Evolutionary conservation across 2,329 filamentous ascomycete species (phyloP), one percentile per base, ranked within the genome.

Genomic region (Fusarium xyrophilum): DNA sequence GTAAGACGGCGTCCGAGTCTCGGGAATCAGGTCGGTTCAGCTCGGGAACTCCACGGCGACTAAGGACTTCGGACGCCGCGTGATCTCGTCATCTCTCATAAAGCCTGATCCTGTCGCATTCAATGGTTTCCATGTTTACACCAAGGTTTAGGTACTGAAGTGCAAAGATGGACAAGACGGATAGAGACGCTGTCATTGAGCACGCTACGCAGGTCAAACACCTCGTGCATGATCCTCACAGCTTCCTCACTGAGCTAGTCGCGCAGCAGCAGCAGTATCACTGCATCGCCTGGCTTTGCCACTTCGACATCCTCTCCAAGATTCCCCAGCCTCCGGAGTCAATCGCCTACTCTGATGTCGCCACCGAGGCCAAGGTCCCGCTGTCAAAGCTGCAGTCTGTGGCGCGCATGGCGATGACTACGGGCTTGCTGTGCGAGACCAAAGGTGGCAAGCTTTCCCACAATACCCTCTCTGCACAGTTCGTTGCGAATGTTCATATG

Each of bases 401-500:
- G 3, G 56, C 73, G 6, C 77, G 80, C 4, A 80, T 81, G 74
- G 79, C 78, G 3, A 81, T 82, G 69, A 78, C 76, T 2, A 71
- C 67, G 38, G 65, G 69, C 1, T 56, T 82, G 7, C 74, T 82
- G 25, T 43, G 55, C 19, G 80, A 82, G 53, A 74, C 73, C 1
- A 57, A 57, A 11, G 61, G 75, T 11, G 63, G 60, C 15, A n/a
- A 56, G 7, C 52, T 82, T 3, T 74, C 73, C 2, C 81, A 82
- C 48, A 77, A 64, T 10, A 56, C 70, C 0, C 60, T 74, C 2
- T 82, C 81, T 6, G 70, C 70, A 2, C 59, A 74, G 2, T 69
- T 82, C 4, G 63, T 67, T 2, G 63, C 57, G 0, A 63, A 78
- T 38, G 38, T 56, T 0, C 55, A 71, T 25, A 60, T 79, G 54